These are phyloP conservation scores for Eucalyptus globulus DNA, from an alignment of 345 rosid genomes.

Conservation along the genomic window DNA sequence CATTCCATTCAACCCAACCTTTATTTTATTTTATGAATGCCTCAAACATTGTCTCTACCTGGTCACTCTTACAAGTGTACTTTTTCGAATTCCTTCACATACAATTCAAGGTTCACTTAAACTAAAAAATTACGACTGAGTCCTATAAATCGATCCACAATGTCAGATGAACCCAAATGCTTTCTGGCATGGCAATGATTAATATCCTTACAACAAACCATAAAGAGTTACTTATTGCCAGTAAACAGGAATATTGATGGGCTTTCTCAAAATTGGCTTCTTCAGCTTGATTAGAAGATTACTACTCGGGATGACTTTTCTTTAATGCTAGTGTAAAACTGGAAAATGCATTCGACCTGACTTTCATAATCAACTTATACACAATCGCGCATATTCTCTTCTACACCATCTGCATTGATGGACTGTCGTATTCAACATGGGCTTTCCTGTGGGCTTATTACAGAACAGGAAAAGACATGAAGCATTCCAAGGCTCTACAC, in stretches of 20 bases:
- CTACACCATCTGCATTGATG: neutral
- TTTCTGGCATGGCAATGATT: neutral
- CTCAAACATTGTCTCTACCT: neutral
- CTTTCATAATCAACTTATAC: neutral
- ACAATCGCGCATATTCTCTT: neutral
- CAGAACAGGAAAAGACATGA: neutral
- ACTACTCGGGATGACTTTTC: neutral
- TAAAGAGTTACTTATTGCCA: neutral
- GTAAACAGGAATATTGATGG: neutral
- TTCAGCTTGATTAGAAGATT: neutral
- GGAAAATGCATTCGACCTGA: neutral
- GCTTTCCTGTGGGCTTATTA: neutral
- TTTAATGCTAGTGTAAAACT: neutral
- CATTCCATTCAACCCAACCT: neutral
- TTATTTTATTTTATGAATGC: neutral
- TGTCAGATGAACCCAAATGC: neutral
- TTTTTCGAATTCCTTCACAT: neutral
- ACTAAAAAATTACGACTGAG: neutral
- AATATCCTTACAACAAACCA: neutral
- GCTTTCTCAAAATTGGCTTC: neutral
- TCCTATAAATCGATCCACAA: neutral
- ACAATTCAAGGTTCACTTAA: neutral
- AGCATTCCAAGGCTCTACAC: neutral
- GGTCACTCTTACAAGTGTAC: neutral
- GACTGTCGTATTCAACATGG: neutral